Percentiles rank a stretch among this genome's conserved stretches.
phyloP scores from a whole-genome alignment of 169 alveolate genomes.

The Amoebophrya sp. region DNA sequence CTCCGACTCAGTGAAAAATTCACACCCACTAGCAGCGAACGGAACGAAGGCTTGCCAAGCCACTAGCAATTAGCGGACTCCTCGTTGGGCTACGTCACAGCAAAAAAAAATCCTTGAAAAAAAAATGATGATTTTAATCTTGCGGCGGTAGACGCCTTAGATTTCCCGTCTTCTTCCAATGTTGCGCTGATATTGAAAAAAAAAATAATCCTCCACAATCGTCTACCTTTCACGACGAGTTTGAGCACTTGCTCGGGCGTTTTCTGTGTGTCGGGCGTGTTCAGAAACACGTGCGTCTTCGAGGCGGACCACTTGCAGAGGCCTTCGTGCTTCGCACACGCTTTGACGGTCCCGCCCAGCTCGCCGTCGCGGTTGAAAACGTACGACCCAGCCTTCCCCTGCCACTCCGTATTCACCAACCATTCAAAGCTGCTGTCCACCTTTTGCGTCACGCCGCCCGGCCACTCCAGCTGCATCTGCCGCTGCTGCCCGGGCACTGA shows the following conservation, averaged over 20 bases:
- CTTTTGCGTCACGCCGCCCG: background rate
- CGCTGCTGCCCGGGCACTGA: no score
- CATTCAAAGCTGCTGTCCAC: background rate
- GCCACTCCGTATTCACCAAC: background rate
- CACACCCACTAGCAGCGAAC: no score
- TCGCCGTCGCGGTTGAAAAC: background rate
- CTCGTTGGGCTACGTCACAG: no score
- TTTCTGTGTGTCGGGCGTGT: background rate
- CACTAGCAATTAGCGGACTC: no score
- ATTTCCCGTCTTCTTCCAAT: no score
- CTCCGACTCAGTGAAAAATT: no score
- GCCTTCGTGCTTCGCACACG: background rate
- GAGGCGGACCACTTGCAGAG: background rate
- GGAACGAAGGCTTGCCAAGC: no score
- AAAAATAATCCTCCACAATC: no score
- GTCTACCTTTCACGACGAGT: background rate
- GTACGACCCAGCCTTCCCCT: background rate
- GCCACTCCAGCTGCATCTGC: background rate
- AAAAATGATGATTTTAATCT: no score
- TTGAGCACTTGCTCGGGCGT: background rate
- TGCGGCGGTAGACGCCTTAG: no score
- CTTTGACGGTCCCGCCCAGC: background rate
- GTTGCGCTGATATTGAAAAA: no score
- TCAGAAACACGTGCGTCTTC: background rate
- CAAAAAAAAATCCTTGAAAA: no score